Evolutionary conservation across 805 yeast species (phyloP).

Genomic region (Debaryomyces maramus): DNA sequence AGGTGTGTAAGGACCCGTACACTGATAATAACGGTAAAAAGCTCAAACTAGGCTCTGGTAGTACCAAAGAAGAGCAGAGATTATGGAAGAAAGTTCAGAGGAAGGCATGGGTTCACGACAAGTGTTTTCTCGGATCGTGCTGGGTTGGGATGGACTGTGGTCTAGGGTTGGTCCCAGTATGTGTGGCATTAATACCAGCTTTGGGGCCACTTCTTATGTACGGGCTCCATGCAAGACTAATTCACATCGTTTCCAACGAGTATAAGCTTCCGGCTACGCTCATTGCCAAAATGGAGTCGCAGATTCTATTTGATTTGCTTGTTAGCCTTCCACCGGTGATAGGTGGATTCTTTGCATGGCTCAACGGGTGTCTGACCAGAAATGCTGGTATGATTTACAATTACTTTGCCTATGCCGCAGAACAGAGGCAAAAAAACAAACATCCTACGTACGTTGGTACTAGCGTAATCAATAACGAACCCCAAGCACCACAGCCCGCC

Average conservation of each 20-base stretch:
- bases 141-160: conserved; percentile 67
- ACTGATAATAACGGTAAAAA: conserved; percentile 59
- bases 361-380: conserved; percentile 83
- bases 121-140: conserved; percentile 77
- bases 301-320: conserved; percentile 70
- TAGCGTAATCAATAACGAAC: background rate
- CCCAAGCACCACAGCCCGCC: conserved; percentile 2
- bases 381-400: conserved; percentile 78
- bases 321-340: conserved; percentile 78
- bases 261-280: conserved; percentile 58
- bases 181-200: conserved; percentile 65
- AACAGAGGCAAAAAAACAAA: conserved; percentile 18
- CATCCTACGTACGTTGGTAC: conserved; percentile 21
- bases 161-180: conserved; percentile 73
- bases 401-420: conserved; percentile 18
- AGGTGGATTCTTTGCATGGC: conserved; percentile 77
- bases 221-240: conserved; percentile 68
- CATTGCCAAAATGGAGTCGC: conserved; percentile 70
- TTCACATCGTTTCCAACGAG: conserved; percentile 57
- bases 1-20: conserved; percentile 55
- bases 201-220: conserved; percentile 87
- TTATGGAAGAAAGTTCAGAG: conserved; percentile 72
- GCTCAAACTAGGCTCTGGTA: conserved; percentile 51
- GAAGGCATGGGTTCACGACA: conserved; percentile 86
- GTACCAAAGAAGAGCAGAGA: conserved; percentile 56